Conservation (phyloP, 768 basidiomycete genomes). For the Russula griseocarnosa region DNA sequence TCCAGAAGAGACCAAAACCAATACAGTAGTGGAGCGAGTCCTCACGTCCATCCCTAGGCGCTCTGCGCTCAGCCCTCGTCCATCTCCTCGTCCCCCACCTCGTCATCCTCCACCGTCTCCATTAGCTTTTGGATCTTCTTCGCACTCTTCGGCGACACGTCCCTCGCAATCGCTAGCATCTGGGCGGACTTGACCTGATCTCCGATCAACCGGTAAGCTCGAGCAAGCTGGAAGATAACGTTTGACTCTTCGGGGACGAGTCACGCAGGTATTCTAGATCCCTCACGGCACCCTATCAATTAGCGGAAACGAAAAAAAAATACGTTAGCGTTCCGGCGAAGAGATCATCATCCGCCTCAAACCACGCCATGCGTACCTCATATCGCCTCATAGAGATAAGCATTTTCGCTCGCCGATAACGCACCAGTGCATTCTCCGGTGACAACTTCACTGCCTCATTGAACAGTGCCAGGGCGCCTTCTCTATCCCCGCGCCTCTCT, state of each 20-base stretch:
- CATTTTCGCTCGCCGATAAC: conserved; percentile 91
- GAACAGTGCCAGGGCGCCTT: conserved; percentile 73
- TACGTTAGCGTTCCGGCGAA: conserved; percentile 27
- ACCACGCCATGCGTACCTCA: conserved; percentile 51
- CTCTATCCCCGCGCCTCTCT: conserved; percentile 77
- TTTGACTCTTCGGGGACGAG: conserved; percentile 90
- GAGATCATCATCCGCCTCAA: conserved; percentile 22
- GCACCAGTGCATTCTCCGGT: conserved; percentile 87
- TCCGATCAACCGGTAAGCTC: conserved; percentile 80
- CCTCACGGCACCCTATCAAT: conserved; percentile 64
- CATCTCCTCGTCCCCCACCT: conserved; percentile 59
- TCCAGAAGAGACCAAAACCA: conserved; percentile 14
- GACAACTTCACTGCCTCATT: conserved; percentile 74
- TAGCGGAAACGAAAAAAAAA: neutral
- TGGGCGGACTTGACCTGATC: conserved; percentile 76
- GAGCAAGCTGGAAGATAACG: conserved; percentile 93
- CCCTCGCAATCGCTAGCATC: conserved; percentile 84
- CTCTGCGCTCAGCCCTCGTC: conserved; percentile 58
- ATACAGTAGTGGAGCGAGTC: conserved; percentile 6
- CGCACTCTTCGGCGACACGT: conserved; percentile 88
- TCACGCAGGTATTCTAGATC: conserved; percentile 79
- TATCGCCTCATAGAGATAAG: conserved; percentile 81
- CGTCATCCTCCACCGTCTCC: conserved; percentile 62
- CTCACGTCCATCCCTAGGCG: neutral
- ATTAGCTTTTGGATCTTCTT: conserved; percentile 78